phyloP scores from a whole-genome alignment of 495 filamentous ascomycete species.

The Hypoxylon fragiforme region DNA sequence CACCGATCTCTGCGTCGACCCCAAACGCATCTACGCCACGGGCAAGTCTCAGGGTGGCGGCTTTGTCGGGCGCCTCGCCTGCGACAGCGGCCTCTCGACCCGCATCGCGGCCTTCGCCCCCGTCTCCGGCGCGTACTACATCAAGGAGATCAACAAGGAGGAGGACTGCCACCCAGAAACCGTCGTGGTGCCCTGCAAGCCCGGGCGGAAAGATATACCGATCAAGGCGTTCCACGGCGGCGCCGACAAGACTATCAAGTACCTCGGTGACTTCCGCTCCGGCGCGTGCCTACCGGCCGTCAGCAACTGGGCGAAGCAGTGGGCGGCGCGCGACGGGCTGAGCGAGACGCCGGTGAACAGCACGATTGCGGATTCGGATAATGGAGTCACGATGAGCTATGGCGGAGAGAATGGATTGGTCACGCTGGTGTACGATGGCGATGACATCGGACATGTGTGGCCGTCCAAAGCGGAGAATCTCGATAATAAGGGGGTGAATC shows the following conservation, averaged over 20 bases:
- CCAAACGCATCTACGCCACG: constrained; percentile 55
- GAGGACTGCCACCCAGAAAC: constrained; percentile 28
- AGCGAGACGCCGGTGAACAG: constrained; percentile 27
- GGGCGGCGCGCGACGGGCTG: constrained; percentile 44
- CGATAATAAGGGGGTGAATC: constrained; percentile 37
- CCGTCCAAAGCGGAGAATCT: constrained; percentile 45
- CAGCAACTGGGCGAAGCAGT: constrained; percentile 44
- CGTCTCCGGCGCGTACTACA: constrained; percentile 51
- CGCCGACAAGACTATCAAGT: constrained; percentile 42
- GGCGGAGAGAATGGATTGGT: constrained; percentile 33
- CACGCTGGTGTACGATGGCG: constrained; percentile 33
- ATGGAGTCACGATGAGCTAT: constrained; percentile 23
- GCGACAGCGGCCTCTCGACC: constrained; percentile 44
- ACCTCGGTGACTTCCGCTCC: constrained; percentile 37
- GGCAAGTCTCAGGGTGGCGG: constrained; percentile 66
- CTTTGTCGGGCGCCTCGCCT: constrained; percentile 58
- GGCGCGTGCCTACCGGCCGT: constrained; percentile 43
- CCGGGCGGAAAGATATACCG: constrained; percentile 42
- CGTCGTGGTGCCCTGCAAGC: constrained; percentile 39
- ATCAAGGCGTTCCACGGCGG: constrained; percentile 58
- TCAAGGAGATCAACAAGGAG: constrained; percentile 20
- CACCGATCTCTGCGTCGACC: constrained; percentile 55
- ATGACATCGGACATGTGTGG: constrained; percentile 49
- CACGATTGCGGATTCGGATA: constrained; percentile 25
- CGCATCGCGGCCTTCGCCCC: constrained; percentile 53